Evolutionary conservation across 2,329 filamentous ascomycete genomes (phyloP).

Genomic region (Diaporthe eres): DNA sequence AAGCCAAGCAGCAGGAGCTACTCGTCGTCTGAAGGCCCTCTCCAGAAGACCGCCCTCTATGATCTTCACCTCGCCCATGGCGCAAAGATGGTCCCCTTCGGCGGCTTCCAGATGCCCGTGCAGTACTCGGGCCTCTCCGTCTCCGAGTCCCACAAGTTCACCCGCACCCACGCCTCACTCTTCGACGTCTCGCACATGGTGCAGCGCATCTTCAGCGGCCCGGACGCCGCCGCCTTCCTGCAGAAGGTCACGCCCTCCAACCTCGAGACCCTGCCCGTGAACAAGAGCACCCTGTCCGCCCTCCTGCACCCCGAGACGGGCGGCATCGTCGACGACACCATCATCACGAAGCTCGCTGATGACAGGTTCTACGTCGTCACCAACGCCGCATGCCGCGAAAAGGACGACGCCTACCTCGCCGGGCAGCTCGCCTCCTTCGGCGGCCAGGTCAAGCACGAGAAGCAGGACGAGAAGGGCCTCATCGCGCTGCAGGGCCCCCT

Average conservation of each 20-base stretch:
- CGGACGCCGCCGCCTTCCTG: conserved; percentile 84
- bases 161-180: conserved; percentile 86
- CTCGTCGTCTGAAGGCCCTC: conserved; percentile 35
- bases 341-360: conserved; percentile 84
- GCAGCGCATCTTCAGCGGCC: conserved; percentile 87
- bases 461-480: conserved; percentile 81
- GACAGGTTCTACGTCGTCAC: conserved; percentile 93
- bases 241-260: conserved; percentile 86
- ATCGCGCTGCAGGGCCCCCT: conserved; percentile 92
- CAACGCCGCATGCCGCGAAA: conserved; percentile 92
- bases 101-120: conserved; percentile 92
- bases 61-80: conserved; percentile 72
- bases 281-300: conserved; percentile 86
- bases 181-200: conserved; percentile 99
- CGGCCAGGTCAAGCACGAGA: conserved; percentile 50
- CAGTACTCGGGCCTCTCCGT: conserved; percentile 86
- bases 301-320: conserved; percentile 85
- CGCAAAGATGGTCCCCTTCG: conserved; percentile 97
- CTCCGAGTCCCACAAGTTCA: conserved; percentile 90
- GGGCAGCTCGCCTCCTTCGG: conserved; percentile 73
- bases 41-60: conserved; percentile 53
- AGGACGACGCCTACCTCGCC: conserved; percentile 84
- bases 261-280: conserved; percentile 72
- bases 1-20: conserved; percentile 30
- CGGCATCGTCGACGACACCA: conserved; percentile 94